A percentile compares a stretch with the other conserved stretches of the same genome.
phyloP scores from a whole-genome alignment of 2,329 filamentous ascomycete species.

The Claviceps sp. region DNA sequence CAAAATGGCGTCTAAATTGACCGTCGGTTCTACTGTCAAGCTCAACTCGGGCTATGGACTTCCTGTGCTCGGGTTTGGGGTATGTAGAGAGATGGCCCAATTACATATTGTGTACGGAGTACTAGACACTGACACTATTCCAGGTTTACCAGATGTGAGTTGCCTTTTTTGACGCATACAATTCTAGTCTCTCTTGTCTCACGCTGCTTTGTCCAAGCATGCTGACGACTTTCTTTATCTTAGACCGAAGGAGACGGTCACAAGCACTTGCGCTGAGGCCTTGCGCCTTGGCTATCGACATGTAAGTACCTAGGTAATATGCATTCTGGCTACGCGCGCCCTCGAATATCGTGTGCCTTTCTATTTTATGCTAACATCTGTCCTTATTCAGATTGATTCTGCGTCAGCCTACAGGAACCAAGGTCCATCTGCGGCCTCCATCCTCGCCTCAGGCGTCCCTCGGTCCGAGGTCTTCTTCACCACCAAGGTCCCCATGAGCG shows the following conservation, averaged over 20 bases:
- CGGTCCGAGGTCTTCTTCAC: slow-evolving; percentile 42
- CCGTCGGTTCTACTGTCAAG: slow-evolving; percentile 34
- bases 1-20: slow-evolving; percentile 34
- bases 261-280: slow-evolving; percentile 30
- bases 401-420: slow-evolving; percentile 40
- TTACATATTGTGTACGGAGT: not conserved
- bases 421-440: slow-evolving; percentile 30
- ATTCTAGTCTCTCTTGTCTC: not conserved
- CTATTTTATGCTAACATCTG: not conserved
- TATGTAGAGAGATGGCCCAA: slow-evolving; percentile 19
- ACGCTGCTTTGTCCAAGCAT: not conserved
- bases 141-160: slow-evolving; percentile 41
- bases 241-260: slow-evolving; percentile 18
- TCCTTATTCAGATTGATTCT: slow-evolving; percentile 32
- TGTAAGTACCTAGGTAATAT: slow-evolving; percentile 13
- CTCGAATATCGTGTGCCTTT: not conserved
- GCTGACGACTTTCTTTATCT: not conserved
- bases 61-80: slow-evolving; percentile 39
- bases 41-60: slow-evolving; percentile 41
- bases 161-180: not conserved
- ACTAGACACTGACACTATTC: slow-evolving; percentile 1
- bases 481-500: slow-evolving; percentile 36
- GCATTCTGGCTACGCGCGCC: not conserved
- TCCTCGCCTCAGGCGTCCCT: slow-evolving; percentile 27
- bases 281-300: slow-evolving; percentile 40